A percentile compares a stretch with the other conserved stretches of the same genome.
phyloP scores from a whole-genome alignment of 2,329 filamentous ascomycete species.

The Monosporascus ibericus region DNA sequence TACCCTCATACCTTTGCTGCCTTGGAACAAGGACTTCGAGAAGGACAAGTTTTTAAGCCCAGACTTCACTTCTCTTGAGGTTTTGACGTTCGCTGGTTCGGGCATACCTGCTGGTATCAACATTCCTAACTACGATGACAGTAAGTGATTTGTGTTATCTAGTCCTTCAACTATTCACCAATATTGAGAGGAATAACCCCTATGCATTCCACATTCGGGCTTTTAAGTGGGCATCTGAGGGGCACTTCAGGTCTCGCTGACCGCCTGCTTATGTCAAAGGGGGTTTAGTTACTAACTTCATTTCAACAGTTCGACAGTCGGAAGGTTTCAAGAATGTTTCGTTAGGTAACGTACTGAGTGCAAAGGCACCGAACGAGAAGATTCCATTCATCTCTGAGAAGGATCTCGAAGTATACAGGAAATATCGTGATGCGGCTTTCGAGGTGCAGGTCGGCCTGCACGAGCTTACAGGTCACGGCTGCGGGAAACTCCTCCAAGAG shows the following conservation, averaged over 20 bases:
- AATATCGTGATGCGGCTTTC: slow-evolving; percentile 80
- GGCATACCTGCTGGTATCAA: slow-evolving; percentile 66
- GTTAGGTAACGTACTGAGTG: slow-evolving; percentile 85
- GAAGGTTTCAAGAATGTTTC: slow-evolving; percentile 92
- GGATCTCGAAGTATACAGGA: slow-evolving; percentile 73
- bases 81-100: slow-evolving; percentile 70
- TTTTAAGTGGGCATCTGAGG: background rate
- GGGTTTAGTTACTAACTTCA: background rate
- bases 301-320: slow-evolving; percentile 59
- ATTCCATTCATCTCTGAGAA: slow-evolving; percentile 81
- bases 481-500: slow-evolving; percentile 89
- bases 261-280: background rate
- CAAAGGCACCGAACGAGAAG: slow-evolving; percentile 86
- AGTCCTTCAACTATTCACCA: background rate
- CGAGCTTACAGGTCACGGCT: slow-evolving; percentile 81
- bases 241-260: background rate
- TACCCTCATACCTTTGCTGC: slow-evolving; percentile 78
- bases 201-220: background rate
- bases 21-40: slow-evolving; percentile 85
- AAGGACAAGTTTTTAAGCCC: slow-evolving; percentile 94
- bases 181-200: background rate
- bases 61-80: slow-evolving; percentile 92
- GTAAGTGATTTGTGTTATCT: slow-evolving; percentile 14
- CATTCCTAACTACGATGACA: slow-evolving; percentile 36
- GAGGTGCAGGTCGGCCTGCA: slow-evolving; percentile 95